A percentile compares a stretch with the other conserved stretches of the same genome.
Conservation (phyloP, 1,284 basidiomycete genomes). For the Marasmius tenuissimus region DNA sequence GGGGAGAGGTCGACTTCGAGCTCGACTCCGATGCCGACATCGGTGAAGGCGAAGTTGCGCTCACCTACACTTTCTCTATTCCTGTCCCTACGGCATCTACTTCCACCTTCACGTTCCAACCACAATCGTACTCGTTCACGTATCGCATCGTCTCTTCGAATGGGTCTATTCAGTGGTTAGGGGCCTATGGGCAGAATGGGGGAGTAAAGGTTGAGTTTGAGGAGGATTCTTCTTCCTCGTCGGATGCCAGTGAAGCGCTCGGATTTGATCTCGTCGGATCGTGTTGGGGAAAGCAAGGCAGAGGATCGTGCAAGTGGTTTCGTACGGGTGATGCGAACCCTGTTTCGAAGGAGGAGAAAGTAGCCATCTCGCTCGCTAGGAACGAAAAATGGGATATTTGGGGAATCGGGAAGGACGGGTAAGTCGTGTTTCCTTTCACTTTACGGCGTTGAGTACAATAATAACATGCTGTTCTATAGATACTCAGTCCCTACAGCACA, state of each 20-base stretch:
- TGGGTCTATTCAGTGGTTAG: neutral
- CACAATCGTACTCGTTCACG: neutral
- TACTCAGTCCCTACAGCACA: no score
- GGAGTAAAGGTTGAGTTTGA: neutral
- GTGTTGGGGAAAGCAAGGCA: no score
- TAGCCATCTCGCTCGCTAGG: no score
- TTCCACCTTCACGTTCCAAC: neutral
- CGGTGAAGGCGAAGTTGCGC: neutral
- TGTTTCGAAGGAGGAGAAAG: no score
- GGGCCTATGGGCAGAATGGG: neutral
- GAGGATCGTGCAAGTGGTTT: no score
- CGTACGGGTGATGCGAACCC: no score
- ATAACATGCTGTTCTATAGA: no score
- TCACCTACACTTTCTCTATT: neutral
- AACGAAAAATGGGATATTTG: no score
- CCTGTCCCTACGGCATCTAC: neutral
- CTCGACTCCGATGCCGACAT: neutral
- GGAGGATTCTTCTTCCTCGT: neutral
- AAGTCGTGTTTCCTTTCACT: no score
- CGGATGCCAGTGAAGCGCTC: neutral
- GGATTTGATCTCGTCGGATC: neutral
- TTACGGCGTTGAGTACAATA: no score
- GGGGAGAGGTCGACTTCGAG: neutral
- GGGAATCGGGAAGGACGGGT: no score
- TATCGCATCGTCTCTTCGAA: neutral